phyloP scores from a whole-genome alignment of 208 protist species.

The Acanthamoeba healyi region DNA sequence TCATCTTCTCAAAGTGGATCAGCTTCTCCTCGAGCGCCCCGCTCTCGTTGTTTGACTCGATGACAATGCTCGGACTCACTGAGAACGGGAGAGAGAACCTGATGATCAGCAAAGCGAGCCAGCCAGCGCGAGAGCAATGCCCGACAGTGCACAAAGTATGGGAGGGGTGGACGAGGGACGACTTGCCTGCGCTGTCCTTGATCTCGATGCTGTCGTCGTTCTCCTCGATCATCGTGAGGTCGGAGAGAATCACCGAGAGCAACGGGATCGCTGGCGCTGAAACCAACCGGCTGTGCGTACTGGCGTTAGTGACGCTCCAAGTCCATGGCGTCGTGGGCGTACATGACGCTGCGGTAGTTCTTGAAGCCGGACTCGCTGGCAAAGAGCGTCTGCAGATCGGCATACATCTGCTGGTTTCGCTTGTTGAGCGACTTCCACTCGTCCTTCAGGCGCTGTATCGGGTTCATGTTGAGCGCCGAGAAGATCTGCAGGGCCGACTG shows the following conservation, averaged over 20 bases:
- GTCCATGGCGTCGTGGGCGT: not conserved
- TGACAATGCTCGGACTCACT: not conserved
- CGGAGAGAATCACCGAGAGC: constrained; percentile 66
- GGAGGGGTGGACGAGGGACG: too few relatives aligned
- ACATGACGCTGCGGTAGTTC: constrained; percentile 56
- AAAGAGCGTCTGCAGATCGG: constrained; percentile 5
- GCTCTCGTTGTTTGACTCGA: not conserved
- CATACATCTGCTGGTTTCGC: constrained; percentile 53
- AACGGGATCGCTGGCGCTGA: constrained; percentile 52
- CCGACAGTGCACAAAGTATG: not conserved
- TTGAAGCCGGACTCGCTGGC: constrained; percentile 50
- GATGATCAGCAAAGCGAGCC: not conserved
- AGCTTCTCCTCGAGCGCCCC: constrained; percentile 45
- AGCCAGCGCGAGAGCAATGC: not conserved
- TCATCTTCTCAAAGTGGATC: constrained; percentile 77
- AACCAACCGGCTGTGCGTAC: not conserved
- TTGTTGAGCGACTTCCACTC: constrained; percentile 63
- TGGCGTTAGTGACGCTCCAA: not conserved
- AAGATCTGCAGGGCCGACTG: constrained; percentile 75
- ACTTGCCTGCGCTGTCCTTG: constrained; percentile 21
- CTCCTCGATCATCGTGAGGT: constrained; percentile 76
- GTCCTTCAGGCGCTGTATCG: constrained; percentile 34
- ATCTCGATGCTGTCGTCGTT: constrained; percentile 64
- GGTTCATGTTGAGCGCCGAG: constrained; percentile 67
- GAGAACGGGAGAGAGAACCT: too few relatives aligned